Conservation (phyloP, 441 rosid species). For the Pelargonium cotyledonis region DNA sequence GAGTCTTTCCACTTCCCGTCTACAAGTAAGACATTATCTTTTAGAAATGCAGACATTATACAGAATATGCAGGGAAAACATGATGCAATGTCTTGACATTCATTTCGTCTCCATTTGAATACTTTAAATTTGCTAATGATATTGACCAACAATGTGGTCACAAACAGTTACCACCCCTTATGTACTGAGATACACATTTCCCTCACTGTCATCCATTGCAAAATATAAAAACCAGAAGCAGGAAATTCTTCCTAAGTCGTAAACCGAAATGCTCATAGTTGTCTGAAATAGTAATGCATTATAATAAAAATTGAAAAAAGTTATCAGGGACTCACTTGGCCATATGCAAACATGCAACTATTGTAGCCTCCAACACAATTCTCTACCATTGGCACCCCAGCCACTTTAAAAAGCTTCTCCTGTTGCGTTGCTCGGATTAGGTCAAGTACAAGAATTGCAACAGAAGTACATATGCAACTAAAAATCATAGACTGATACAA, state of each 20-base stretch:
- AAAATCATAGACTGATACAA: background rate
- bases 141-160: background rate
- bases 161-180: background rate
- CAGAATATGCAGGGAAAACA: slow-evolving; percentile 3
- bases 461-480: background rate
- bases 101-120: background rate
- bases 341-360: slow-evolving; percentile 99
- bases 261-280: background rate
- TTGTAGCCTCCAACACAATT: slow-evolving; percentile 93
- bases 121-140: background rate
- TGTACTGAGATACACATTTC: background rate
- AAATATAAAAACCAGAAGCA: background rate
- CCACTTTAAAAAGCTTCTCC: slow-evolving; percentile 86
- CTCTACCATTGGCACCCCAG: slow-evolving; percentile 97
- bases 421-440: slow-evolving; percentile 24
- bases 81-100: background rate
- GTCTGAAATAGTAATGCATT: background rate
- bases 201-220: background rate
- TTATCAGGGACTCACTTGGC: slow-evolving; percentile 56
- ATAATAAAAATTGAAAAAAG: background rate
- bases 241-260: background rate
- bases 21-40: slow-evolving; percentile 22
- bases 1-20: slow-evolving; percentile 99
- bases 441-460: slow-evolving; percentile 5
- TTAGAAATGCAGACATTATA: background rate